Percentiles rank a stretch among this genome's conserved stretches.
These are phyloP conservation scores for Aspergillus pseudotamarii DNA, from an alignment of 2,329 filamentous ascomycete genomes.

Conservation along the genomic window DNA sequence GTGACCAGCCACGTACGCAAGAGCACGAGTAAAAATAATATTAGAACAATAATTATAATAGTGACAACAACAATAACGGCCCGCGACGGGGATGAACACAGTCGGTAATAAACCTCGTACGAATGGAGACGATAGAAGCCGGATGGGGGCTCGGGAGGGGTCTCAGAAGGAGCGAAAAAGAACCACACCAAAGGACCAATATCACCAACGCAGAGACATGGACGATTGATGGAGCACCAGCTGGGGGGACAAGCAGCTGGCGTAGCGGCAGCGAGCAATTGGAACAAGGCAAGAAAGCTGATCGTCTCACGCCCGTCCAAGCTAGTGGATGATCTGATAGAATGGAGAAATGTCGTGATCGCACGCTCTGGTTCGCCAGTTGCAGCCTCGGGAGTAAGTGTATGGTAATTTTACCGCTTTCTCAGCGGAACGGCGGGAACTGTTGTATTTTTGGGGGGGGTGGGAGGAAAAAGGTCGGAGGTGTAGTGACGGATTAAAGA, in stretches of 20 bases:
- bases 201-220: constrained; percentile 12
- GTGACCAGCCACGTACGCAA: constrained; percentile 28
- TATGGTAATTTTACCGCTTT: constrained; percentile 26
- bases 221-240: neutral
- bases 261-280: constrained; percentile 7
- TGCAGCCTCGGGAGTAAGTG: constrained; percentile 10
- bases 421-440: constrained; percentile 1
- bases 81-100: neutral
- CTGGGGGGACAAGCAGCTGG: constrained; percentile 12
- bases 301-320: constrained; percentile 27
- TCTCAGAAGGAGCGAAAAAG: constrained; percentile 13
- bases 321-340: constrained; percentile 45
- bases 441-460: constrained; percentile 1
- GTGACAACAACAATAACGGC: neutral
- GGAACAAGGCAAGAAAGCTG: constrained; percentile 8
- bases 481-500: neutral
- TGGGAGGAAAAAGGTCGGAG: neutral
- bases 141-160: constrained; percentile 7
- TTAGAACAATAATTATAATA: constrained; percentile 1
- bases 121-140: constrained; percentile 4
- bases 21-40: constrained; percentile 13
- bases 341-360: constrained; percentile 50
- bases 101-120: neutral
- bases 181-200: constrained; percentile 14
- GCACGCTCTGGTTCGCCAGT: constrained; percentile 34